Evolutionary conservation across 768 basidiomycete genomes (phyloP), one percentile per base, ranked within the genome.

Genomic region (Strobilomyces echinocephalus): DNA sequence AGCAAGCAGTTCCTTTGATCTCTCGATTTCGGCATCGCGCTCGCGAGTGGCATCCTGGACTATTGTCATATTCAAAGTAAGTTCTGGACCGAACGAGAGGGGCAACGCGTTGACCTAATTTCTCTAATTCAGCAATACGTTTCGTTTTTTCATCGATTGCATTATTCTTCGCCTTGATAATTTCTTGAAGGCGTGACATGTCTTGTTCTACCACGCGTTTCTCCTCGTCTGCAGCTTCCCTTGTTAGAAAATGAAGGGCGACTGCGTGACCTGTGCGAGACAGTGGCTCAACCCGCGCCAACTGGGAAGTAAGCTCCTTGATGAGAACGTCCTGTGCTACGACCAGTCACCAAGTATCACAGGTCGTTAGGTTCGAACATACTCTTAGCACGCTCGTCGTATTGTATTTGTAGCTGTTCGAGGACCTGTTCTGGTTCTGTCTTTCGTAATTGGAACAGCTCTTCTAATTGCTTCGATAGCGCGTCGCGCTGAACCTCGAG

Each of bases 141-240:
- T 72, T 65, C 26, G 81, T 78, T 56, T 76, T 79, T 24, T 73
- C 69, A 10, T 64, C 67, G 5, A 84, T 67, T 16, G 66, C 35
- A 30, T 58, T 60, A 43, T 80, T 75, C 44, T 72, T 77, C 36
- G 76, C 73, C 49, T 76, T 76, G 39, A 80, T 58, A 6, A 63
- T 48, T 5, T 74, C 68, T 44, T 78, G 77, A 60, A 78, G 72
- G 15, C 73, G 70, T 20, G 57, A 63, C 14, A 83, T 64, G 47
- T 83, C 79, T 34, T 77, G 70, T 53, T 83, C 78, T 30, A 80
- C 64, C 1, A 53, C 67, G 40, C 75, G 76, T 60, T 81, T 82
- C 69, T 90, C 87, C 50, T 82, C 81, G 53, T 90, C 82, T 7
- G 84, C 87, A 3, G 80, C 80, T 54, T 88, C 87, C 50, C 87